Conservation (phyloP, 2,329 filamentous ascomycete species). For the Ilyonectria sp. region DNA sequence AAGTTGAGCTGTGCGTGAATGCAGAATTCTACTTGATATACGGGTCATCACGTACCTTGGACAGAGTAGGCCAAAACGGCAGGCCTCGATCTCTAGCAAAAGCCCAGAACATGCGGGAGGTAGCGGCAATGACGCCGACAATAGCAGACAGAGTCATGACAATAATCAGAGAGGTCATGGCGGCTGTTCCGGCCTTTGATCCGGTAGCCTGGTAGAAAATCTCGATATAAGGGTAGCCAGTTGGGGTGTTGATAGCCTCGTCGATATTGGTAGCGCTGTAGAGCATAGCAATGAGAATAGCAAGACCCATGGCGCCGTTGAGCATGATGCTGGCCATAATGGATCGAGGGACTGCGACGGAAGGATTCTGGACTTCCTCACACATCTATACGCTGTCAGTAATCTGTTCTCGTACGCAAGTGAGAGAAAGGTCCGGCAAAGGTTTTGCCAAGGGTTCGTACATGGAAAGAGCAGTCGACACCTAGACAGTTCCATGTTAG, state of each 20-base stretch:
- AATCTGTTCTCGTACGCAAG: neutral
- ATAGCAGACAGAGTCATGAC: conserved; percentile 43
- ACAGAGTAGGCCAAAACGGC: conserved; percentile 37
- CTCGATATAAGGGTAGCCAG: conserved; percentile 44
- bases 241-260: conserved; percentile 37
- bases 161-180: conserved; percentile 39
- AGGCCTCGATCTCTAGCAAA: conserved; percentile 42
- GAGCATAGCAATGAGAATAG: conserved; percentile 46
- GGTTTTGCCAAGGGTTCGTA: conserved; percentile 10
- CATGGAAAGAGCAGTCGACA: conserved; percentile 45
- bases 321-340: conserved; percentile 43
- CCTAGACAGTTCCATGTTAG: conserved; percentile 27
- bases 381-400: conserved; percentile 37
- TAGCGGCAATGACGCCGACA: conserved; percentile 44
- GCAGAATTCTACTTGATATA: neutral
- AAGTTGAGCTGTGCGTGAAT: accelerated
- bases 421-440: neutral
- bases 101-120: conserved; percentile 45
- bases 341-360: conserved; percentile 38
- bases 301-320: conserved; percentile 41
- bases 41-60: conserved; percentile 27
- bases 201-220: conserved; percentile 45
- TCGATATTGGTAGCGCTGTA: conserved; percentile 43
- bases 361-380: conserved; percentile 44
- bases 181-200: conserved; percentile 36